These are phyloP conservation scores for Umbelopsis vinacea DNA, from an alignment of 192 early-diverging fungal genomes.

Conservation along the genomic window DNA sequence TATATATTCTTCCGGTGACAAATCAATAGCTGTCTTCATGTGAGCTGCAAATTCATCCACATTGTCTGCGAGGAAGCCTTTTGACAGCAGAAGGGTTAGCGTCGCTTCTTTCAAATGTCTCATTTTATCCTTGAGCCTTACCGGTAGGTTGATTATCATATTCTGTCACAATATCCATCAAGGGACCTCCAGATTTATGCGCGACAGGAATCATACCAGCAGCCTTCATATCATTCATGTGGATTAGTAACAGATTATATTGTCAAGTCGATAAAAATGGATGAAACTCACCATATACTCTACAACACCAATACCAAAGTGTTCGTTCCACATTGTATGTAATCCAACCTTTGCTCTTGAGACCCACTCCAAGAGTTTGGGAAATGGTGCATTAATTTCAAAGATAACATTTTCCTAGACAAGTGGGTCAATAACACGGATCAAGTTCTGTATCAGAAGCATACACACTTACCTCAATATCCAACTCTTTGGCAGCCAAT, in stretches of 20 bases:
- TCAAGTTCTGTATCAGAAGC: neutral
- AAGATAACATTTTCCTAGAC: slow-evolving; percentile 73
- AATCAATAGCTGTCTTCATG: slow-evolving; percentile 48
- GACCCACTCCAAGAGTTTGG: slow-evolving; percentile 66
- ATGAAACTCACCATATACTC: slow-evolving; percentile 88
- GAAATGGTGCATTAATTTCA: slow-evolving; percentile 81
- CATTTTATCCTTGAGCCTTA: slow-evolving; percentile 11
- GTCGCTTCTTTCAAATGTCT: neutral
- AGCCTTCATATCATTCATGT: slow-evolving; percentile 50
- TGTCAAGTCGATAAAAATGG: neutral
- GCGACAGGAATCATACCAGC: slow-evolving; percentile 81
- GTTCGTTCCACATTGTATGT: slow-evolving; percentile 98
- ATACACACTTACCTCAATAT: slow-evolving; percentile 54
- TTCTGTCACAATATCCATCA: slow-evolving; percentile 78
- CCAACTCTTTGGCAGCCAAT: slow-evolving; percentile 49
- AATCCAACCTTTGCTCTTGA: slow-evolving; percentile 73
- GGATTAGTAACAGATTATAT: neutral
- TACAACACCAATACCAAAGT: slow-evolving; percentile 97
- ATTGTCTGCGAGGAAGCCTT: slow-evolving; percentile 67
- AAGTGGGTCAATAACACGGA: neutral
- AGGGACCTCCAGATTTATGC: slow-evolving; percentile 86
- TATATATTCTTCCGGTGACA: slow-evolving; percentile 45
- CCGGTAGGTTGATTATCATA: slow-evolving; percentile 46
- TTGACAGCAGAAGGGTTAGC: slow-evolving; percentile 27
- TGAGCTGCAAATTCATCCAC: slow-evolving; percentile 69